Percentiles rank a stretch among this genome's conserved stretches.
Evolutionary conservation across 177 flowering plant species (phyloP).

Genomic region (Telopea speciosissima): DNA sequence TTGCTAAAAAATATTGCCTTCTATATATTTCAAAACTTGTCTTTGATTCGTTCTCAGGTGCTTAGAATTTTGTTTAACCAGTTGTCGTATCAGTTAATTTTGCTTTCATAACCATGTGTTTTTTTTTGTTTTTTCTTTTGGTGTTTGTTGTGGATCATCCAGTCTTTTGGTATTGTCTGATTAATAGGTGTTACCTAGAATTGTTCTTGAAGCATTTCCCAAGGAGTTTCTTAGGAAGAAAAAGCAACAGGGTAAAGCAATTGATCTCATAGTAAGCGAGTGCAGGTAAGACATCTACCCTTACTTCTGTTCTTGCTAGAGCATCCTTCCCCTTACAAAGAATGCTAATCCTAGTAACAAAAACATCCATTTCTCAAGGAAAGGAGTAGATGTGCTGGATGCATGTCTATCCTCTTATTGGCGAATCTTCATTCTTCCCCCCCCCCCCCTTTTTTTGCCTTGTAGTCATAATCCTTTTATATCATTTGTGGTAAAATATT

Average conservation of each 20-base stretch:
- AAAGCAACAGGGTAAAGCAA: constrained; percentile 55
- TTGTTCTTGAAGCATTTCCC: constrained; percentile 78
- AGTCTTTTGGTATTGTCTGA: constrained; percentile 3
- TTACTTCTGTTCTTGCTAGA: not conserved
- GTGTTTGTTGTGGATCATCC: not conserved
- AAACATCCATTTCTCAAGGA: no score
- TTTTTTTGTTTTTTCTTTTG: not conserved
- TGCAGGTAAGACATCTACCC: constrained; percentile 60
- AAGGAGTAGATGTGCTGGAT: not conserved
- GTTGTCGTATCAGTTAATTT: not conserved
- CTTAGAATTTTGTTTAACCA: not conserved
- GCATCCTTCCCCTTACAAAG: not conserved
- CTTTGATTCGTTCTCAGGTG: not conserved
- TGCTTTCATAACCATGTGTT: no score
- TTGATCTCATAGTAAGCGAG: constrained; percentile 68
- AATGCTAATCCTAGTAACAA: not conserved
- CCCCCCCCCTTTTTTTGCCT: no score
- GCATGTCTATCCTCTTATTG: no score
- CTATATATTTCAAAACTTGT: no score
- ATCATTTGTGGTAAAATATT: not conserved
- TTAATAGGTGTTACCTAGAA: constrained; percentile 72
- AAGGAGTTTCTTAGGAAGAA: constrained; percentile 62
- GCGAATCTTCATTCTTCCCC: not conserved
- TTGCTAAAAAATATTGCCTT: no score
- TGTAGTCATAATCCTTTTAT: not conserved